Evolutionary conservation across 192 early-diverging fungal species (phyloP).

Genomic region (Diversispora eburnea): DNA sequence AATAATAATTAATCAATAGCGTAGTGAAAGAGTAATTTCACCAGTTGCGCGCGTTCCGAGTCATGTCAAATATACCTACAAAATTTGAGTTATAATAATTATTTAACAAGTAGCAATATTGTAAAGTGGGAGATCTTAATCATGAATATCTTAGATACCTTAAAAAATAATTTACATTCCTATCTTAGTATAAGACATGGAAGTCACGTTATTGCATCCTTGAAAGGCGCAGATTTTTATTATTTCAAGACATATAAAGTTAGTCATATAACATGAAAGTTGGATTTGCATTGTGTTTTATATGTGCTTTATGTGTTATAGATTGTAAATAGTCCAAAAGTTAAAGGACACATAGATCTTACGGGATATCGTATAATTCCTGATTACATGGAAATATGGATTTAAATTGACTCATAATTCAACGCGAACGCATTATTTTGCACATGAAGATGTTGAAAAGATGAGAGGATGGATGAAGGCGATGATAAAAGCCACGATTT

Average conservation of each 20-base stretch:
- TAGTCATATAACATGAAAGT: neutral
- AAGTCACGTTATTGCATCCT: constrained; percentile 61
- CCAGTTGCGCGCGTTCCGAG: too few species aligned
- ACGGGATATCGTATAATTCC: constrained; percentile 55
- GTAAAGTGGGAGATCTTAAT: too few species aligned
- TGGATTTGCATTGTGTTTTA: neutral
- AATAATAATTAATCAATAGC: too few species aligned
- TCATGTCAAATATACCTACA: too few species aligned
- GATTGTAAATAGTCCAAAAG: neutral
- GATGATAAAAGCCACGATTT: constrained; percentile 63
- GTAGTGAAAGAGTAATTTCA: too few species aligned
- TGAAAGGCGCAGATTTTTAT: constrained; percentile 56
- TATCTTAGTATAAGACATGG: constrained; percentile 62
- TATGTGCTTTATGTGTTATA: neutral
- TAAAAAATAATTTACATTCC: too few species aligned
- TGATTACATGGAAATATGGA: constrained; percentile 56
- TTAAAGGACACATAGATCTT: constrained; percentile 60
- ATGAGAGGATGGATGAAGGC: constrained; percentile 56
- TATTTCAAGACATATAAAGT: constrained; percentile 55
- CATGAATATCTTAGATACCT: too few species aligned
- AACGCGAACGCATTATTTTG: constrained; percentile 57
- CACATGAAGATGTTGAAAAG: constrained; percentile 50
- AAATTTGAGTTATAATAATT: too few species aligned
- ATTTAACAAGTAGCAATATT: too few species aligned
- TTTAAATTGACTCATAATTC: constrained; percentile 59